Base-by-base conservation (phyloP, 1,139 yeast genomes). In the Kodamaea suecica region DNA sequence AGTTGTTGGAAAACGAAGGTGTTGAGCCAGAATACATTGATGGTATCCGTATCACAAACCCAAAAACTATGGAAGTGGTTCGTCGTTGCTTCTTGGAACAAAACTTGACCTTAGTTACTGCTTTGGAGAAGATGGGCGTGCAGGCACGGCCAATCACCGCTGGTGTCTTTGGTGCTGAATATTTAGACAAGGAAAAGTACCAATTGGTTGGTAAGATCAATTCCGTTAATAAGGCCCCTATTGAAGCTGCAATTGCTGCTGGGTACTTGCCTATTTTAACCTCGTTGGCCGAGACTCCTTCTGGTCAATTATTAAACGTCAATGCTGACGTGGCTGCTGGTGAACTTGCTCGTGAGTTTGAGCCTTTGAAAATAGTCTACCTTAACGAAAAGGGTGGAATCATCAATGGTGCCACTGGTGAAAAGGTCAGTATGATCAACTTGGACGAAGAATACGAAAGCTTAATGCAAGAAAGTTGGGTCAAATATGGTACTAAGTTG, bases 261-360 rank as follows among this genome's bases (percentile, higher is more conserved):
- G 99, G 99, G 32, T 95, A 95, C 41, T 73, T 92, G 54, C 99
- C 99, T 19, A 90, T 92, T 48, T 76, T 92, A 58, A 94, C 99
- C 2, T 90, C 97, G 1, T 66, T 92, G 52, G 98, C 98, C 9
- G 98, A 92, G 65, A 92, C 97, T 19, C 76, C 94, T 13, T 86
- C 94, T 4, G 98, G 99, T 19, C 99, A 92, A 67, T 84, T 92
- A 59, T 75, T 92, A 57, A 92, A 92, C 54, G 98, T 92, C 43
- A 92, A 92, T 59, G 99, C 99, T 5, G 99, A 92, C 57, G 97
- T 92, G 36, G 98, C 98, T 29, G 99, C 99, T 32, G 95, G 97
- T 49, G 97, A 92, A 63, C 76, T 92, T 48, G 97, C 98, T 15
- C 78, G 97, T 57, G 96, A 86, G 40, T 85, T 92, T 50, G 96